These are phyloP conservation scores for Wickerhamomyces sp. DNA, from an alignment of 1,139 yeast genomes.

Conservation along the genomic window DNA sequence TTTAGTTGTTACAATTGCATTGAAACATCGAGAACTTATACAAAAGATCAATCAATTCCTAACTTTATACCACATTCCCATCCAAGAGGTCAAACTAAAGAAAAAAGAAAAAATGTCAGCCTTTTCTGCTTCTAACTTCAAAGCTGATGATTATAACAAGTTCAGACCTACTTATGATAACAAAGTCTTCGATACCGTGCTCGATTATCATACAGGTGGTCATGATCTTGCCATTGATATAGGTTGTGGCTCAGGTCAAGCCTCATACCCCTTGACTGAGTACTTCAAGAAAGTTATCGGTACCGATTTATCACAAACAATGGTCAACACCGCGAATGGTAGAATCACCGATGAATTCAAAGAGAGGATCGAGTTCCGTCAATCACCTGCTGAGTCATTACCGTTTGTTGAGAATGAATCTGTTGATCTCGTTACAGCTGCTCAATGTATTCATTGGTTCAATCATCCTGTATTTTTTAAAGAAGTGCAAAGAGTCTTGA, in stretches of 20 bases:
- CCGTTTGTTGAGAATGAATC: constrained; percentile 26
- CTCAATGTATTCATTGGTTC: constrained; percentile 80
- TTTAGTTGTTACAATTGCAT: no score
- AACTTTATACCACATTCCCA: no score
- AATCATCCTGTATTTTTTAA: constrained; percentile 46
- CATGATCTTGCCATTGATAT: constrained; percentile 48
- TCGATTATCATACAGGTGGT: constrained; percentile 27
- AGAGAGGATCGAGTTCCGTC: constrained; percentile 20
- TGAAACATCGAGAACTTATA: no score
- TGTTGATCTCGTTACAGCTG: constrained; percentile 61
- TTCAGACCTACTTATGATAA: constrained; percentile 54
- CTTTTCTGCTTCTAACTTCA: constrained; percentile 45
- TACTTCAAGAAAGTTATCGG: constrained; percentile 49
- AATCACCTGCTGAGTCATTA: constrained; percentile 30
- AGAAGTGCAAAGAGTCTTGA: constrained; percentile 45
- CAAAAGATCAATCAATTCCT: no score
- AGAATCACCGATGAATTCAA: constrained; percentile 13
- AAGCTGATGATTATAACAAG: constrained; percentile 45
- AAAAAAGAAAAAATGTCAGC: no score
- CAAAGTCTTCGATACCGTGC: constrained; percentile 37
- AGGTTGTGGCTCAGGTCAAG: constrained; percentile 84
- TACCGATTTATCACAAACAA: constrained; percentile 56
- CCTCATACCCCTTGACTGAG: constrained; percentile 45
- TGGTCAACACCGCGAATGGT: constrained; percentile 48
- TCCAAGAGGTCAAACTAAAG: no score